phyloP scores from a whole-genome alignment of 202 grass and related monocot species.

The Zoysia matrella region DNA sequence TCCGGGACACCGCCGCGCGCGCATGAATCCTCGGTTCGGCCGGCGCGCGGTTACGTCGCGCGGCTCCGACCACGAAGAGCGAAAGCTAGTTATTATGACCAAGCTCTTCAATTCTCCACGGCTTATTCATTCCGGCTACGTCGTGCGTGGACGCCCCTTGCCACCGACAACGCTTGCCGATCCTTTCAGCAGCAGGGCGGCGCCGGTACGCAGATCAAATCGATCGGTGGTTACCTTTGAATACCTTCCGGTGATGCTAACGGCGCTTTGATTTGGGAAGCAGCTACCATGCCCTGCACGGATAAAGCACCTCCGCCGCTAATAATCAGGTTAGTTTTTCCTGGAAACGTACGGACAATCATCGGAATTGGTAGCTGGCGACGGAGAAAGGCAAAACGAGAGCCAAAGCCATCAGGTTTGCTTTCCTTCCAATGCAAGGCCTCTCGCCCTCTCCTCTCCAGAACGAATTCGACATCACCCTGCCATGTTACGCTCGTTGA shows the following conservation, averaged over 20 bases:
- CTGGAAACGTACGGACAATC: background rate
- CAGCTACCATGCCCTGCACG: background rate
- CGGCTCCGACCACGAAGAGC: conserved; percentile 14
- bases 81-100: conserved; percentile 33
- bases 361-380: conserved; percentile 31
- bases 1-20: conserved; percentile 20
- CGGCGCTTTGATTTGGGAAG: background rate
- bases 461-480: background rate
- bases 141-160: background rate
- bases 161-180: background rate
- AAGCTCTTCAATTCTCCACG: background rate
- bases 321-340: background rate
- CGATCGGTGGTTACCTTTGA: background rate
- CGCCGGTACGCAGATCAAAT: background rate
- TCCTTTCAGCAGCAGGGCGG: background rate
- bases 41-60: background rate
- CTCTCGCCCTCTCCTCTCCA: background rate
- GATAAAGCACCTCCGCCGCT: background rate
- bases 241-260: background rate
- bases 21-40: conserved; percentile 9
- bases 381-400: background rate
- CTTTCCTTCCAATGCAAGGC: conserved; percentile 48
- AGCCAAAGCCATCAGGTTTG: conserved; percentile 2
- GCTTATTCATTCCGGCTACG: conserved; percentile 13
- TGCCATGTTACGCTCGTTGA: background rate